Percentiles rank a stretch among this genome's conserved stretches.
Conservation (phyloP, 2,329 filamentous ascomycete genomes). For the Trichoderma semiorbis region DNA sequence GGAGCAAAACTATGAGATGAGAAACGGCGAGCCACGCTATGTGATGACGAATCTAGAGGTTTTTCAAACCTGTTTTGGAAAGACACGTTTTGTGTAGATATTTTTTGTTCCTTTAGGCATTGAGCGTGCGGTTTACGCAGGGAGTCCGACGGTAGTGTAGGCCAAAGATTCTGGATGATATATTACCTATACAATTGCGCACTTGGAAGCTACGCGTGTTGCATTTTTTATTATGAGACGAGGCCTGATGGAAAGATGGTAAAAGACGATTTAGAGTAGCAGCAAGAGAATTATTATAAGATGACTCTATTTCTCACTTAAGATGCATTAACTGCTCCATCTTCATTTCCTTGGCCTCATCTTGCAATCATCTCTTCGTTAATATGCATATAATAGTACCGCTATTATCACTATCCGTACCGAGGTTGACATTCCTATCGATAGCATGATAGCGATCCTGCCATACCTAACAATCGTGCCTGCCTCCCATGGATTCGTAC, state of each 20-base stretch:
- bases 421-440: no score
- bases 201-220: no score
- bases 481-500: no score
- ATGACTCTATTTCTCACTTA: not conserved
- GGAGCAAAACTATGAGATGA: constrained; percentile 61
- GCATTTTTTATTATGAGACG: not conserved
- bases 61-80: not conserved
- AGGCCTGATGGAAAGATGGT: not conserved
- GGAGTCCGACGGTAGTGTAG: not conserved
- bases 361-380: no score
- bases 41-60: not conserved
- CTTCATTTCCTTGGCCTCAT: no score
- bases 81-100: not conserved
- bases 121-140: not conserved
- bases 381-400: no score
- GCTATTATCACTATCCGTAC: no score
- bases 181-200: no score
- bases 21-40: not conserved
- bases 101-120: not conserved
- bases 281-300: not conserved
- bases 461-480: no score
- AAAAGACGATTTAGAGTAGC: not conserved
- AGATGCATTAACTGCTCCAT: not conserved
- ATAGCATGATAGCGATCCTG: no score
- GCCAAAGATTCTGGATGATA: not conserved